Conservation (phyloP, 805 yeast species). For the Saccharomyces jurei region DNA sequence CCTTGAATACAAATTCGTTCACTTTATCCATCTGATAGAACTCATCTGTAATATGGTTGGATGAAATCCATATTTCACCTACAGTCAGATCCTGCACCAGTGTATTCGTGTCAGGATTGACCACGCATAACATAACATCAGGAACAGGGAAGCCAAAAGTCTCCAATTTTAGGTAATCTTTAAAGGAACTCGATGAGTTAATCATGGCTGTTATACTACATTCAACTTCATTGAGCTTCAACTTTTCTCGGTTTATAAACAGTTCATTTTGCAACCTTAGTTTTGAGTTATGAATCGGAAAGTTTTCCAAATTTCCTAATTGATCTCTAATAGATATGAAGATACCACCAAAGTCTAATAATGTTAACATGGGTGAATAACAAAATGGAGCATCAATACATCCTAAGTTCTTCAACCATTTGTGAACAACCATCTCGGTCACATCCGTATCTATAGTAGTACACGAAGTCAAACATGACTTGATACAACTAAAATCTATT, state of each 20-base stretch:
- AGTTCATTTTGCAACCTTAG: slow-evolving; percentile 28
- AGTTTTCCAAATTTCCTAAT: slow-evolving; percentile 37
- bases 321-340: slow-evolving; percentile 88
- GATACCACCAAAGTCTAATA: slow-evolving; percentile 94
- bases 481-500: slow-evolving; percentile 70
- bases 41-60: slow-evolving; percentile 69
- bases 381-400: slow-evolving; percentile 66
- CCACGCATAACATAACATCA: slow-evolving; percentile 87
- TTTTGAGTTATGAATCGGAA: slow-evolving; percentile 25
- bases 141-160: slow-evolving; percentile 93
- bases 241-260: slow-evolving; percentile 29
- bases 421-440: slow-evolving; percentile 74
- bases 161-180: slow-evolving; percentile 61
- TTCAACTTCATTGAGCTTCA: slow-evolving; percentile 28
- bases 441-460: slow-evolving; percentile 89
- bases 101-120: slow-evolving; percentile 82
- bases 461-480: slow-evolving; percentile 87
- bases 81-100: slow-evolving; percentile 70
- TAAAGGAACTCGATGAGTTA: slow-evolving; percentile 28
- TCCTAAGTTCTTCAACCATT: slow-evolving; percentile 89
- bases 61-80: slow-evolving; percentile 97
- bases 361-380: slow-evolving; percentile 79
- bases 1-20: slow-evolving; percentile 31
- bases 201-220: slow-evolving; percentile 28
- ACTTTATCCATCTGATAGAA: slow-evolving; percentile 31